Conservation (phyloP, 1,284 basidiomycete genomes). For the Ganoderma lucidum region DNA sequence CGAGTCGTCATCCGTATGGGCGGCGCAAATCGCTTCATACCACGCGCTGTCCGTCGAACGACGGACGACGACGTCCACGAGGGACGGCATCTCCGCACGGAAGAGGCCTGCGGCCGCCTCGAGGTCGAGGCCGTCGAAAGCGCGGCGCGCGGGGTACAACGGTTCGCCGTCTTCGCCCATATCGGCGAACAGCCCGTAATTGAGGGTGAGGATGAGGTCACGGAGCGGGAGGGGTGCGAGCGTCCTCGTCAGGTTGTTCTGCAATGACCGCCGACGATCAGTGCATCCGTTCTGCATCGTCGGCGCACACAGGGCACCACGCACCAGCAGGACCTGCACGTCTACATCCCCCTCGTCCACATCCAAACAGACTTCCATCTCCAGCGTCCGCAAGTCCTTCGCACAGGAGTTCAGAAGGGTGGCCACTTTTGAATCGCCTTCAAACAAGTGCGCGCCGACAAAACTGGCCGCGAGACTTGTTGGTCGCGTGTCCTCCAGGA, state of each 20-base stretch:
- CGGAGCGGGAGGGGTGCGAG: slow-evolving; percentile 6
- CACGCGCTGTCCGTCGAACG: not conserved
- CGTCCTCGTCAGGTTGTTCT: slow-evolving; percentile 11
- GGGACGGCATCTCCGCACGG: slow-evolving; percentile 5
- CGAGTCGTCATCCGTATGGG: not conserved
- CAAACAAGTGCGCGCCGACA: not conserved
- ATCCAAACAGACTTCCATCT: slow-evolving; percentile 17
- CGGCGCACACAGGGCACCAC: not conserved
- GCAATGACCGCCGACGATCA: not conserved
- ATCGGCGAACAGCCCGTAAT: slow-evolving; percentile 11
- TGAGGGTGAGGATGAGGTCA: slow-evolving; percentile 20
- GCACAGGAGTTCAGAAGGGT: not conserved
- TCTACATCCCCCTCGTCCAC: slow-evolving; percentile 10
- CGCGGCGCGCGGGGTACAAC: not conserved
- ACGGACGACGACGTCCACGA: slow-evolving; percentile 13
- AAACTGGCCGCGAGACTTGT: not conserved
- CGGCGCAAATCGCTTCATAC: not conserved
- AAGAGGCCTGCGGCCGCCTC: not conserved
- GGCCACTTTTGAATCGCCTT: not conserved
- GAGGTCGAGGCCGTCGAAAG: slow-evolving; percentile 1
- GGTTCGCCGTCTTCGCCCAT: not conserved
- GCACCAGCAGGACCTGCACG: not conserved
- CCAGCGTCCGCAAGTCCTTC: slow-evolving; percentile 14
- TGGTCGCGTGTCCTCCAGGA: not conserved
- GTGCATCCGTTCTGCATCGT: not conserved